These are phyloP conservation scores for Solanum hybrid DNA, from an alignment of 305 asterid species.

Conservation along the genomic window DNA sequence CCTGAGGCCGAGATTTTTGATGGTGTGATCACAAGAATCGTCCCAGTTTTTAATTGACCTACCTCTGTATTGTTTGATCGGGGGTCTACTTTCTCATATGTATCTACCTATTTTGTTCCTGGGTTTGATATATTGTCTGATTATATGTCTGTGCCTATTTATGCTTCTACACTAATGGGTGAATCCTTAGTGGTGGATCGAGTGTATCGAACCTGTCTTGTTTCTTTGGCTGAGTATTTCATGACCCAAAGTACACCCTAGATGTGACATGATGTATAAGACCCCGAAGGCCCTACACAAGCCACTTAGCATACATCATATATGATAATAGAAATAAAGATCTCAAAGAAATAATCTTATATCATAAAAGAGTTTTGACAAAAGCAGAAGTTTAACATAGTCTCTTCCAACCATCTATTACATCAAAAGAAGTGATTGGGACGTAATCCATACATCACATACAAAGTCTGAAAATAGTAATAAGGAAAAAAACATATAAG, in stretches of 20 bases:
- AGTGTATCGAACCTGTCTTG: not conserved
- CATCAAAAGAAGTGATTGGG: not conserved
- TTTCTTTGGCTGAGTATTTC: not conserved
- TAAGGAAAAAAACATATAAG: not conserved
- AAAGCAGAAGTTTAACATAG: not conserved
- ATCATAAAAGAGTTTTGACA: not conserved
- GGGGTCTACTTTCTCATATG: not conserved
- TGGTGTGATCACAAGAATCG: not conserved
- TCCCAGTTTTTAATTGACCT: not conserved
- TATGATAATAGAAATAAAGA: no score
- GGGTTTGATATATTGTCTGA: not conserved
- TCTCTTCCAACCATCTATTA: not conserved
- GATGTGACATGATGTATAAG: not conserved
- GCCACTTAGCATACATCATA: not conserved
- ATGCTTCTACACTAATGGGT: not conserved
- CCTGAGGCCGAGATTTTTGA: not conserved
- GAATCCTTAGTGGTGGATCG: not conserved
- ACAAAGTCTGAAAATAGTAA: not conserved
- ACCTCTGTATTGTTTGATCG: not conserved
- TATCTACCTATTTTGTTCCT: not conserved
- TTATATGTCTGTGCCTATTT: not conserved
- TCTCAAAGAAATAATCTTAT: not conserved
- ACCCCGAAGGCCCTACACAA: not conserved
- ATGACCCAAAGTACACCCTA: not conserved
- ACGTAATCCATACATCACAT: not conserved